phyloP scores from a whole-genome alignment of 192 early-diverging fungal genomes.

The Oehlia diaphana region DNA sequence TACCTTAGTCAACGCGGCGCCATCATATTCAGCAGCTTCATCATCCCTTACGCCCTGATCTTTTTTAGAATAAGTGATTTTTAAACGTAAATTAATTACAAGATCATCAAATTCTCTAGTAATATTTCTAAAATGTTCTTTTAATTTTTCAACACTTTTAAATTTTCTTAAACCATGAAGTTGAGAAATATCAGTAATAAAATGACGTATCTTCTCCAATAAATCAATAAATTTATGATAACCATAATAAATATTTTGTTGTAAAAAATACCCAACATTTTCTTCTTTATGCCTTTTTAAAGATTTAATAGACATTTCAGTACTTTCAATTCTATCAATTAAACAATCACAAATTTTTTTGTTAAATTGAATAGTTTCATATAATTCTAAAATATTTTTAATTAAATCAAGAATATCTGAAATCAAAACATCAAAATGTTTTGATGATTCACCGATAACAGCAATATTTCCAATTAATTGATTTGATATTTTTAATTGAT shows the following conservation, averaged over 20 bases:
- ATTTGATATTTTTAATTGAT: background rate
- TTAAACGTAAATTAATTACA: background rate
- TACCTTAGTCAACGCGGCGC: background rate
- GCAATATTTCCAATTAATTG: background rate
- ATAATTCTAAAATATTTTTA: slow-evolving; percentile 13
- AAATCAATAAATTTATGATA: background rate
- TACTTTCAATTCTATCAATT: background rate
- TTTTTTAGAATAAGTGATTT: slow-evolving; percentile 7
- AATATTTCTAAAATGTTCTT: background rate
- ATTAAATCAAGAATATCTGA: background rate
- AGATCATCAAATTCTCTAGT: background rate
- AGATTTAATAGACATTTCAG: slow-evolving; percentile 3
- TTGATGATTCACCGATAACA: background rate
- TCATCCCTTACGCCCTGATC: background rate
- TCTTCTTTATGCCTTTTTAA: slow-evolving; percentile 7
- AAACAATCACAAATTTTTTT: slow-evolving; percentile 22
- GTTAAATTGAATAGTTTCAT: slow-evolving; percentile 21
- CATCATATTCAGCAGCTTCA: background rate
- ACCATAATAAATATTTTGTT: background rate
- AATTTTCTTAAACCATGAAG: slow-evolving; percentile 23
- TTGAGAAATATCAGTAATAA: slow-evolving; percentile 5
- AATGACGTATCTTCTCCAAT: background rate
- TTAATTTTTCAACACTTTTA: background rate
- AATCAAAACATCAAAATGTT: slow-evolving; percentile 10
- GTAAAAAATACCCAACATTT: slow-evolving; percentile 1